phyloP scores from a whole-genome alignment of 1,284 basidiomycete species.

The Boletus sp. region DNA sequence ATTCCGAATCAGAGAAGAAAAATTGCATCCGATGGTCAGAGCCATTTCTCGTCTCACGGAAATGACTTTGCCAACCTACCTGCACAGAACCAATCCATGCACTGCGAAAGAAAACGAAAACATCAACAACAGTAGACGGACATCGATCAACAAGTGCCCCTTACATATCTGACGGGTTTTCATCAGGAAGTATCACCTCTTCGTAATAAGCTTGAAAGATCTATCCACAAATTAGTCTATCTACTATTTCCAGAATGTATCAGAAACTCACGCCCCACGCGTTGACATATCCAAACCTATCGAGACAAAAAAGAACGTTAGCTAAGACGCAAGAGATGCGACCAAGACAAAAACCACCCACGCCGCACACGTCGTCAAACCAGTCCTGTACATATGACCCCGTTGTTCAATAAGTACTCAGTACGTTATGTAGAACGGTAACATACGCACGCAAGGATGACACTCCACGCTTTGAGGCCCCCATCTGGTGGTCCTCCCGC shows the following conservation, averaged over 20 bases:
- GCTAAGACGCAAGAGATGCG: too few species aligned
- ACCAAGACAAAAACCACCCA: too few species aligned
- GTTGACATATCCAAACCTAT: slow-evolving; percentile 29
- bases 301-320: slow-evolving; percentile 1
- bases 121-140: not conserved
- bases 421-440: not conserved
- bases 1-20: too few species aligned
- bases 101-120: too few species aligned
- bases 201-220: slow-evolving; percentile 38
- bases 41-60: not conserved
- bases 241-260: not conserved
- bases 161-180: slow-evolving; percentile 32
- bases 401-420: slow-evolving; percentile 10
- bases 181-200: slow-evolving; percentile 25
- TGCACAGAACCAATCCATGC: slow-evolving; percentile 40
- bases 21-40: too few species aligned
- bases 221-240: slow-evolving; percentile 9
- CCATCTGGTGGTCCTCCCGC: slow-evolving; percentile 42
- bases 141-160: not conserved
- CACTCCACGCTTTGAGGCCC: slow-evolving; percentile 50
- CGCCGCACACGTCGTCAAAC: slow-evolving; percentile 19
- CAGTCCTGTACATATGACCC: slow-evolving; percentile 12
- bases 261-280: slow-evolving; percentile 30
- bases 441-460: slow-evolving; percentile 41
- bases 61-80: slow-evolving; percentile 13